Percentiles rank a stretch among this genome's conserved stretches.
phyloP scores from a whole-genome alignment of 495 filamentous ascomycete genomes.

The Hypoxylon lenormandii region DNA sequence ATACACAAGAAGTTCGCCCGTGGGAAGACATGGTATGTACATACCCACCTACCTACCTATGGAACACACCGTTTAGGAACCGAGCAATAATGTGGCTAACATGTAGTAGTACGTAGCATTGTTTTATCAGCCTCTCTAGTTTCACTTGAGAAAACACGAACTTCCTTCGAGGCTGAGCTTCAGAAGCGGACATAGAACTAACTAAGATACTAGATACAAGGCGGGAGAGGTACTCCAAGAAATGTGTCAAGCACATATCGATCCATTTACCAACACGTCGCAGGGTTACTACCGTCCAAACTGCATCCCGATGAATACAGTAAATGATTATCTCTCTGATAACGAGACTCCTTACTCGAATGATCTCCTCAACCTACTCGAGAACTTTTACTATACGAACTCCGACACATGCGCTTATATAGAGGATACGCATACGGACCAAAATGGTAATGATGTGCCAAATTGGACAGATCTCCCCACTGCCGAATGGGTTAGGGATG shows the following conservation, averaged over 20 bases:
- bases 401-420: background rate
- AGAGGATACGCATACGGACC: background rate
- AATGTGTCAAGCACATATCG: constrained; percentile 1
- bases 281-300: too few relatives aligned
- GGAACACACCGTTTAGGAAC: too few relatives aligned
- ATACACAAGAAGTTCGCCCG: background rate
- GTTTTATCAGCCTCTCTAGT: background rate
- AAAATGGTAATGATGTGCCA: background rate
- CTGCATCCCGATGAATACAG: background rate
- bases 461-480: background rate
- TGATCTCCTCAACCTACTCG: constrained; percentile 3
- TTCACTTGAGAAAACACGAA: constrained; percentile 1
- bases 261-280: background rate
- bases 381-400: background rate
- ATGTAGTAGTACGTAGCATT: background rate
- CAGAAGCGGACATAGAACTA: background rate
- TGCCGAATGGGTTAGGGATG: constrained; percentile 9
- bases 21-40: constrained; percentile 31
- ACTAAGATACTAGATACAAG: constrained; percentile 5
- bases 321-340: background rate
- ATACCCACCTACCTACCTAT: background rate
- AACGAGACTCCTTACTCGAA: constrained; percentile 14
- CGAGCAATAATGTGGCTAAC: too few relatives aligned
- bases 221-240: background rate
- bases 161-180: background rate